Percentiles rank a stretch among this genome's conserved stretches.
Evolutionary conservation across 106 monocot genomes (phyloP).

Genomic region (Chionographis japonica): DNA sequence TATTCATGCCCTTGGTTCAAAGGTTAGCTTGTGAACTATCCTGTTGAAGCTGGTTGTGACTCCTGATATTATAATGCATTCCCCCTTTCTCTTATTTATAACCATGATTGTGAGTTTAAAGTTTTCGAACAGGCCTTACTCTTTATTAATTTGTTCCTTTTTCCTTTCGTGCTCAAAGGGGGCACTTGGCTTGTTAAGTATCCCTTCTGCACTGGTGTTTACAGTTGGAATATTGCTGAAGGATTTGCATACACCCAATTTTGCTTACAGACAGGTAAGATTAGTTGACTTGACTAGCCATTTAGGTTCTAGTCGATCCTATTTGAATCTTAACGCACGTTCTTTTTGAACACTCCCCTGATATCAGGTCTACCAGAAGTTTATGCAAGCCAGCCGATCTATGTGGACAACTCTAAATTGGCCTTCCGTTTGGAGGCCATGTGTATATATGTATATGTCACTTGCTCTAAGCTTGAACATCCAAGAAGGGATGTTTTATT

Average conservation of each 20-base stretch:
- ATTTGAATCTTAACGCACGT: not conserved
- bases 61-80: not conserved
- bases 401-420: constrained; percentile 66
- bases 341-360: not conserved
- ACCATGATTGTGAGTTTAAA: not conserved
- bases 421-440: constrained; percentile 68
- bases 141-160: not conserved
- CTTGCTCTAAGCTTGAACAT: constrained; percentile 63
- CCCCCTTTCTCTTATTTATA: not conserved
- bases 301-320: not conserved
- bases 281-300: not conserved
- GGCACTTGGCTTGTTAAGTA: constrained; percentile 64
- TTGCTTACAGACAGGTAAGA: constrained; percentile 51
- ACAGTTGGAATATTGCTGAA: constrained; percentile 55
- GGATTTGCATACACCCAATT: constrained; percentile 33
- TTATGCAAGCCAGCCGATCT: constrained; percentile 44
- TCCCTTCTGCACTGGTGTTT: constrained; percentile 53
- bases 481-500: constrained; percentile 89
- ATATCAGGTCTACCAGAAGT: constrained; percentile 56
- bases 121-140: not conserved
- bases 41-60: not conserved
- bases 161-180: constrained; percentile 12
- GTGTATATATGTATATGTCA: constrained; percentile 70
- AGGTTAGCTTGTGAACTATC: constrained; percentile 32
- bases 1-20: constrained; percentile 55